Percentiles rank a stretch among this genome's conserved stretches.
phyloP scores from a whole-genome alignment of 129 eudicot genomes.

The Dittrichia graveolens region DNA sequence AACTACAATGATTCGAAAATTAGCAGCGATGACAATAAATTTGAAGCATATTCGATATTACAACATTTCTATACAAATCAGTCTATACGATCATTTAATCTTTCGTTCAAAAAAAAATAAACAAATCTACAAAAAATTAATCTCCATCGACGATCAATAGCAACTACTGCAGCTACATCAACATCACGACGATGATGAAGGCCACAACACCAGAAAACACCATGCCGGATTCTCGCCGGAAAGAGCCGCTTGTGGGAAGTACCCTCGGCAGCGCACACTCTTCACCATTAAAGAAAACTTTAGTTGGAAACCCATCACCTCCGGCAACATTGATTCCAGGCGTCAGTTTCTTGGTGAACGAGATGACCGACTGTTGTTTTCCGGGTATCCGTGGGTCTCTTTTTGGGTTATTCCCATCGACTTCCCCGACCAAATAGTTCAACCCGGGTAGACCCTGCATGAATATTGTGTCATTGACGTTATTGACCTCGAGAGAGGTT shows the following conservation, averaged over 20 bases:
- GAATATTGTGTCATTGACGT: constrained; percentile 61
- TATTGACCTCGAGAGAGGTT: constrained; percentile 40
- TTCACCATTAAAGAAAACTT: constrained; percentile 82
- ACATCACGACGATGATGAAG: constrained; percentile 35
- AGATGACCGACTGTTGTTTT: constrained; percentile 90
- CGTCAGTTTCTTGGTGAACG: constrained; percentile 71
- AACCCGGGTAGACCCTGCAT: constrained; percentile 85
- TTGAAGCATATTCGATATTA: constrained; percentile 22
- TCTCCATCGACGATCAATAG: background rate
- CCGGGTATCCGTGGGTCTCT: constrained; percentile 79
- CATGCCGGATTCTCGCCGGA: constrained; percentile 14
- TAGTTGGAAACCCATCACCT: constrained; percentile 84
- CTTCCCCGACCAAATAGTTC: constrained; percentile 81
- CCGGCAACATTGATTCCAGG: constrained; percentile 56
- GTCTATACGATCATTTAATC: constrained; percentile 20
- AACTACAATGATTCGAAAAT: background rate
- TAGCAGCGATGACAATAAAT: background rate
- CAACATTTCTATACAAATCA: constrained; percentile 43
- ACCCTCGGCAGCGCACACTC: constrained; percentile 74
- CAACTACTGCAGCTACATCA: constrained; percentile 35
- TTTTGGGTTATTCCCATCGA: constrained; percentile 50
- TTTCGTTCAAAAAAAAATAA: constrained; percentile 38
- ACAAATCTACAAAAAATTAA: constrained; percentile 44
- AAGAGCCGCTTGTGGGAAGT: constrained; percentile 52
- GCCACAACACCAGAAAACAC: constrained; percentile 35